phyloP scores from a whole-genome alignment of 305 asterid species.

The Fraxinus sp. region DNA sequence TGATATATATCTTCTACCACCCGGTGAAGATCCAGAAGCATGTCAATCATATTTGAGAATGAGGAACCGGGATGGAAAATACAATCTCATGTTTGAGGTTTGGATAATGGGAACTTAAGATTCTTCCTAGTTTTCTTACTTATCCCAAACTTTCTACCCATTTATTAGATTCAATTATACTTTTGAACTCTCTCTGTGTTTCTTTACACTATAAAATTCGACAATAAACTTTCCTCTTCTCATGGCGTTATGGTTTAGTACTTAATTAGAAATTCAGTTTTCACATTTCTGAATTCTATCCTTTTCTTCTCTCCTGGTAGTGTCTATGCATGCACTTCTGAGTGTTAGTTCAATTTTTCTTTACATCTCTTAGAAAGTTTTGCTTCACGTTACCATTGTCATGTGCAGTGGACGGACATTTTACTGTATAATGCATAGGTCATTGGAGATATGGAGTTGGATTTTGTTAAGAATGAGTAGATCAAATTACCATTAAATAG shows the following conservation, averaged over 20 bases:
- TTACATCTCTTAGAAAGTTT: background rate
- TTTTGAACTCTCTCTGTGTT: background rate
- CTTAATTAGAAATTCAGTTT: background rate
- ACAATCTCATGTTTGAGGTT: slow-evolving; percentile 99
- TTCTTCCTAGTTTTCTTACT: slow-evolving; percentile 18
- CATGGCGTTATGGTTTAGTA: background rate
- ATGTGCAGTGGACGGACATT: background rate
- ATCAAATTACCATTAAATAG: background rate
- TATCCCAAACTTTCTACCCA: background rate
- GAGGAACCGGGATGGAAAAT: slow-evolving; percentile 95
- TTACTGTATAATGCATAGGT: background rate
- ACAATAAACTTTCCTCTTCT: background rate
- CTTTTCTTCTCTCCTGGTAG: background rate
- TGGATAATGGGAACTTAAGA: slow-evolving; percentile 21
- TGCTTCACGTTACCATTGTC: background rate
- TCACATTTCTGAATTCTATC: slow-evolving; percentile 12
- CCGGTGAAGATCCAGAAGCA: slow-evolving; percentile 99
- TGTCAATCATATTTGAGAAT: slow-evolving; percentile 98
- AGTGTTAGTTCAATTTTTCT: background rate
- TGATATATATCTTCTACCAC: slow-evolving; percentile 96
- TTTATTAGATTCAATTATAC: background rate
- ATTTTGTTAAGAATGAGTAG: slow-evolving; percentile 1
- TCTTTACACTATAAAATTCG: background rate
- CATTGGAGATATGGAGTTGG: slow-evolving; percentile 8
- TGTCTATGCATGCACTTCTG: background rate